These are phyloP conservation scores for Conoideocrella luteorostrata DNA, from an alignment of 2,329 filamentous ascomycete genomes.

Conservation along the genomic window DNA sequence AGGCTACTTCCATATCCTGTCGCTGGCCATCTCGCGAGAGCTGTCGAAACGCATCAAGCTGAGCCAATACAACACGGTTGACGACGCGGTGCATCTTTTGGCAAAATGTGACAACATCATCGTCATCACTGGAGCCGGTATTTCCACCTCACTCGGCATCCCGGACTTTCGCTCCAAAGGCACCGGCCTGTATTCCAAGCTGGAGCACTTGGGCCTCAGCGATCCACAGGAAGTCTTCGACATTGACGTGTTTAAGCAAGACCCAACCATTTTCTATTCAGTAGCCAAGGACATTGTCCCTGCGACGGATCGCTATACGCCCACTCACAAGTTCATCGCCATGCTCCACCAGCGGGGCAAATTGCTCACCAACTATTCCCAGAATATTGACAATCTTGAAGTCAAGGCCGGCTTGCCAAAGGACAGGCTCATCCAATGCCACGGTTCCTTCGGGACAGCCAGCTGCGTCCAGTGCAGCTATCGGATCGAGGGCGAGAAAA, in stretches of 20 bases:
- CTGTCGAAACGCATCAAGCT: constrained; percentile 77
- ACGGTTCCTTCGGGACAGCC: constrained; percentile 91
- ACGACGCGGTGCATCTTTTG: constrained; percentile 78
- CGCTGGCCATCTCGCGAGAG: constrained; percentile 72
- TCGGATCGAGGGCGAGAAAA: constrained; percentile 65
- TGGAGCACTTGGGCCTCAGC: constrained; percentile 67
- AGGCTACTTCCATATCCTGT: constrained; percentile 67
- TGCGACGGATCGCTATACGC: constrained; percentile 71
- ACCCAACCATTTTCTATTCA: constrained; percentile 85
- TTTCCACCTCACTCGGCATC: constrained; percentile 93
- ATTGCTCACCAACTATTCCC: constrained; percentile 92
- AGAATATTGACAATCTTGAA: constrained; percentile 98
- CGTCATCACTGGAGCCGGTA: constrained; percentile 90
- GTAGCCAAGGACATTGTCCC: constrained; percentile 89
- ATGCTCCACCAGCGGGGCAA: constrained; percentile 83
- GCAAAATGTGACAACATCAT: constrained; percentile 74
- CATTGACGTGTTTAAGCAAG: constrained; percentile 76
- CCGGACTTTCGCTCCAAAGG: constrained; percentile 94
- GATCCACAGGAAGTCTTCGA: constrained; percentile 97
- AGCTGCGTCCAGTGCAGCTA: constrained; percentile 77
- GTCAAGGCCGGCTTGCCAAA: constrained; percentile 73
- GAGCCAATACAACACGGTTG: constrained; percentile 71
- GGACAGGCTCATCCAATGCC: constrained; percentile 87
- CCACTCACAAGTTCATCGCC: constrained; percentile 89
- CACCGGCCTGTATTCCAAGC: constrained; percentile 82